phyloP scores from a whole-genome alignment of 306 rosid species.

The Abrus precatorius region DNA sequence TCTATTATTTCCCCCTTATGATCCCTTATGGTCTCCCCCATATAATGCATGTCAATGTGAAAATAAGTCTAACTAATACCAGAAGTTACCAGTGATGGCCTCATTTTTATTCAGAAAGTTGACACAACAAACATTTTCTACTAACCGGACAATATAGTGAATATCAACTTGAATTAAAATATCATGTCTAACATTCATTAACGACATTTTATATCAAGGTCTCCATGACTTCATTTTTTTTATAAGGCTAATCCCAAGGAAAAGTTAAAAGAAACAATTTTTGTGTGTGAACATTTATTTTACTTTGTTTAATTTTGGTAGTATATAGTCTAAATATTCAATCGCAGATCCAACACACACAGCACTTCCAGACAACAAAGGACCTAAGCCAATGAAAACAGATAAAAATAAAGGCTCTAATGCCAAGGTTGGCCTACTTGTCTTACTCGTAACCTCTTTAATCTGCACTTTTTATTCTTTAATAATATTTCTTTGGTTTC shows the following conservation, averaged over 20 bases:
- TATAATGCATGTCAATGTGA: background rate
- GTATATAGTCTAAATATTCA: background rate
- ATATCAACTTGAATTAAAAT: constrained; percentile 5
- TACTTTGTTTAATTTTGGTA: background rate
- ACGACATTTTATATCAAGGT: constrained; percentile 34
- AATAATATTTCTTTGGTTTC: background rate
- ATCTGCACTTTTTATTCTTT: background rate
- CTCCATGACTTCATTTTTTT: background rate
- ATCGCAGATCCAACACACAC: background rate
- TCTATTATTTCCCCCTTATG: background rate
- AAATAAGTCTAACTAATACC: background rate
- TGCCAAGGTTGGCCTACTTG: constrained; percentile 39
- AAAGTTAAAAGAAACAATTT: background rate
- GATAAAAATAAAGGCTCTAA: constrained; percentile 40
- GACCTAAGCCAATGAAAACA: constrained; percentile 24
- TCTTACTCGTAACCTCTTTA: background rate
- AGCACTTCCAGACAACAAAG: background rate
- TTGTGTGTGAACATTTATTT: constrained; percentile 35
- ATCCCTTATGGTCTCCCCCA: background rate
- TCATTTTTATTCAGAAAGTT: background rate
- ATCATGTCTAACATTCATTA: background rate
- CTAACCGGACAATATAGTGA: background rate
- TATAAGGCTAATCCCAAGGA: background rate
- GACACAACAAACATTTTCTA: background rate
- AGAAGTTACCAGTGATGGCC: background rate